phyloP scores from a whole-genome alignment of 495 filamentous ascomycete species.

The Aspergillus nidulans region DNA sequence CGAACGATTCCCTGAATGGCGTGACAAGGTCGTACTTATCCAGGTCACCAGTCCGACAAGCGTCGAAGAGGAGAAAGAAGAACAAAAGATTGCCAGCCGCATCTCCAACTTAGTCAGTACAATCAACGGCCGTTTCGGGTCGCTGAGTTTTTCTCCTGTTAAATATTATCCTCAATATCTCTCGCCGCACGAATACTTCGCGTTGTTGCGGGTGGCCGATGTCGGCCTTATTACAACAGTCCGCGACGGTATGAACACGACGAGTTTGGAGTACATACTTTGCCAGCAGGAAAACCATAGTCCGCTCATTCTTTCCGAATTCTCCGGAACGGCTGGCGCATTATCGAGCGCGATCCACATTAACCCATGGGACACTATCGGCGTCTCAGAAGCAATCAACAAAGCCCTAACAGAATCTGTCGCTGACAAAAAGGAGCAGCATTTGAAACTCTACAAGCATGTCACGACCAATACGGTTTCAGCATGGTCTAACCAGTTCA shows the following conservation, averaged over 20 bases:
- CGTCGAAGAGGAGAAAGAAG: conserved; percentile 68
- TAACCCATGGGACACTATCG: conserved; percentile 85
- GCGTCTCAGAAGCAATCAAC: conserved; percentile 75
- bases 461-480: conserved; percentile 80
- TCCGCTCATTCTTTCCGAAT: conserved; percentile 89
- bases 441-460: conserved; percentile 65
- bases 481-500: conserved; percentile 71
- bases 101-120: conserved; percentile 83
- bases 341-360: conserved; percentile 84
- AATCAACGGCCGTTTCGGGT: conserved; percentile 87
- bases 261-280: conserved; percentile 86
- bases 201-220: conserved; percentile 78
- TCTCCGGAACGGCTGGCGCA: conserved; percentile 87
- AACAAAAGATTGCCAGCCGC: conserved; percentile 71
- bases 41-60: conserved; percentile 87
- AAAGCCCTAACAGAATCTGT: conserved; percentile 68
- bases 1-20: conserved; percentile 81
- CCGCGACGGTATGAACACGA: conserved; percentile 95
- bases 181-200: conserved; percentile 82
- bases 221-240: conserved; percentile 89
- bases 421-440: conserved; percentile 50
- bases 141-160: conserved; percentile 77
- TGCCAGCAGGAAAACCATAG: conserved; percentile 81
- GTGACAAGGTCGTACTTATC: conserved; percentile 86
- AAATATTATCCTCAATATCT: conserved; percentile 92